Base-by-base conservation (phyloP, 208 protist genomes). In the Acanthamoeba castellanii region DNA sequence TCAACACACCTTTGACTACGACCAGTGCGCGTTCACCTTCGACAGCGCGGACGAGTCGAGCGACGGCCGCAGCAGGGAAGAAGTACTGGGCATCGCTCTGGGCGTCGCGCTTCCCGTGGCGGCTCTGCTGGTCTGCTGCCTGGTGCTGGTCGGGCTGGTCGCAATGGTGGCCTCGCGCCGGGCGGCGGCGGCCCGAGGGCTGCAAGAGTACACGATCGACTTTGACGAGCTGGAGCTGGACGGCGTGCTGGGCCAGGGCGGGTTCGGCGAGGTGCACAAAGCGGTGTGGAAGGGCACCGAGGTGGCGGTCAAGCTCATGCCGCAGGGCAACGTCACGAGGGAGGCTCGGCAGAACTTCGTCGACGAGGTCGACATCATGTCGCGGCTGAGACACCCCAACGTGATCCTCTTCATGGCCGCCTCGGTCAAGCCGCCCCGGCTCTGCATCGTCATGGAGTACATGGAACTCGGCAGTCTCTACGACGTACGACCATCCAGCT, bases 401-500 rank as follows among this genome's bases (percentile, higher is more conserved):
- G 81, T 88, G 34, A 37, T 88, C 25, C 45, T 88, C 13, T 88
- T 88, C 52, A 88, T 88, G 81, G 81, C 47, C n/a, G 81, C 81
- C 81, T 52, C 25, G 13, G 42, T 34, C 16, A 88, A 78, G 70
- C 70, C 70, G n/a, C 70, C 70, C 14, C 13, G 11, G 81, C 27
- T 88, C 27, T 52, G 42, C 81, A 88, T 88, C 52, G 81, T 88
- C 20, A 88, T 88, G 81, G 81, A 88, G 81, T 61, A 59, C 81
- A 88, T 88, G 81, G 47, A 11, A 27, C 47, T 52, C 13, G 81
- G 81, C 32, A 30, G 13, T 11, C 81, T 88, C n/a, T 61, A 47
- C 52, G 81, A 88, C 45, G 50, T 76, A 76, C 32, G 30, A 42
- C 37, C 37, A n/a, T n/a, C n/a, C n/a, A n/a, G n/a, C 37, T 42